phyloP scores from a whole-genome alignment of 2,329 filamentous ascomycete species.

The Orbilia brochopaga region DNA sequence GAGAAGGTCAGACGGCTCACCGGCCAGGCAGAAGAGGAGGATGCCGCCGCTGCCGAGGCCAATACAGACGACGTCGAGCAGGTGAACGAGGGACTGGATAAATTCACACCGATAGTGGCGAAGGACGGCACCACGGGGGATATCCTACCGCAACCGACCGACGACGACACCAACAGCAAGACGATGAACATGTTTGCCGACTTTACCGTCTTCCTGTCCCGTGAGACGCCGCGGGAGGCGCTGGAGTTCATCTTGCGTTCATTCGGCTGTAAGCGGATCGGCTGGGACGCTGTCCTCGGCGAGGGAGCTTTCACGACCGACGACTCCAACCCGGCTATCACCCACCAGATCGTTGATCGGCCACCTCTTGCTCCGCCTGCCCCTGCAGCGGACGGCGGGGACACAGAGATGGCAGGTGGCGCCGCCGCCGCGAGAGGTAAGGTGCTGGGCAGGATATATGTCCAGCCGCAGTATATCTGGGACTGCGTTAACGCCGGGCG shows the following conservation, averaged over 20 bases:
- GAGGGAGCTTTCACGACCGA: slow-evolving; percentile 91
- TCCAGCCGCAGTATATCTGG: slow-evolving; percentile 99
- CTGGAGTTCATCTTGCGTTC: slow-evolving; percentile 91
- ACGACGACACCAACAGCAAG: slow-evolving; percentile 58
- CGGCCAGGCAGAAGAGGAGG: slow-evolving; percentile 12
- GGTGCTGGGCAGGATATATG: slow-evolving; percentile 87
- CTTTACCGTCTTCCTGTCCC: slow-evolving; percentile 89
- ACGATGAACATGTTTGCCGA: slow-evolving; percentile 55
- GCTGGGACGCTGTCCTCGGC: slow-evolving; percentile 89
- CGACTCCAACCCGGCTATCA: slow-evolving; percentile 85
- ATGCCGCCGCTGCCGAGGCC: slow-evolving; percentile 3
- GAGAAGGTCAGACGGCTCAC: slow-evolving; percentile 7
- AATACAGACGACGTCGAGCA: slow-evolving; percentile 44
- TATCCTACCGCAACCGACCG: slow-evolving; percentile 77
- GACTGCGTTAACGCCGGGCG: slow-evolving; percentile 93
- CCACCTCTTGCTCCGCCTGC: slow-evolving; percentile 66
- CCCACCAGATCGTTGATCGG: slow-evolving; percentile 93
- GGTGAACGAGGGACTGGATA: slow-evolving; percentile 71
- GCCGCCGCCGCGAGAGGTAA: slow-evolving; percentile 63
- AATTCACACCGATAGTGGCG: slow-evolving; percentile 72
- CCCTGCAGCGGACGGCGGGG: slow-evolving; percentile 60
- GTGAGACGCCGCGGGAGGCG: slow-evolving; percentile 87
- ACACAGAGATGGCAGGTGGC: slow-evolving; percentile 58
- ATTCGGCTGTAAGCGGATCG: slow-evolving; percentile 94
- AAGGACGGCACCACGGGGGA: slow-evolving; percentile 79